Conservation (phyloP, 495 filamentous ascomycete species). For the Eremomyces bilateralis region DNA sequence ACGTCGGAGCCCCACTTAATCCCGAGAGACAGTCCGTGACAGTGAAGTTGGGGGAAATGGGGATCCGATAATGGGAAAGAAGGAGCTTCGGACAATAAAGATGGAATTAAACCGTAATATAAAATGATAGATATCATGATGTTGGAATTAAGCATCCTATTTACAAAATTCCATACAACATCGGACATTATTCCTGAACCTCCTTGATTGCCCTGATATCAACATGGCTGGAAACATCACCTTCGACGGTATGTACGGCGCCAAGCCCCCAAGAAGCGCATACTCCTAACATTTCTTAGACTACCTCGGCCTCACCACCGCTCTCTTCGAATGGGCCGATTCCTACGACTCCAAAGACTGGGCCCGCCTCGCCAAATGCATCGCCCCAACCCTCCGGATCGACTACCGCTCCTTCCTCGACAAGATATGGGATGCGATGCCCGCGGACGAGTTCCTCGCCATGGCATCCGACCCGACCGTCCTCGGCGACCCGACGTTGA, state of each 20-base stretch:
- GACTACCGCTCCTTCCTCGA: conserved; percentile 60
- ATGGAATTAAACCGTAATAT: too few species aligned
- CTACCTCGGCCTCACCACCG: conserved; percentile 29
- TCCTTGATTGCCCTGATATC: too few species aligned
- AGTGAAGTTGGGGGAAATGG: too few species aligned
- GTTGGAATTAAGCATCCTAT: too few species aligned
- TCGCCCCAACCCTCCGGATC: conserved; percentile 47
- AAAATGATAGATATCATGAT: too few species aligned
- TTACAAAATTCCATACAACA: too few species aligned
- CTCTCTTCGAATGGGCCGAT: conserved; percentile 56
- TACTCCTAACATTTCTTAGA: conserved; percentile 14
- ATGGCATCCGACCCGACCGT: conserved; percentile 47
- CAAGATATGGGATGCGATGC: conserved; percentile 49
- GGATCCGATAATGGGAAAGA: too few species aligned
- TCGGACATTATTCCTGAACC: too few species aligned
- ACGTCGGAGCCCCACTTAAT: too few species aligned
- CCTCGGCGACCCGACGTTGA: conserved; percentile 46
- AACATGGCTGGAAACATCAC: too few species aligned
- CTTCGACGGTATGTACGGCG: neutral
- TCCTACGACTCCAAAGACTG: conserved; percentile 72
- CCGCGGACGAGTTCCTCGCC: conserved; percentile 44
- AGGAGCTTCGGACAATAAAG: too few species aligned
- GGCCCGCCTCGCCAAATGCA: conserved; percentile 44
- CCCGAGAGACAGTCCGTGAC: too few species aligned
- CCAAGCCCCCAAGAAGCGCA: neutral